Conservation (phyloP, 441 rosid genomes). For the Gossypium davidsonii region DNA sequence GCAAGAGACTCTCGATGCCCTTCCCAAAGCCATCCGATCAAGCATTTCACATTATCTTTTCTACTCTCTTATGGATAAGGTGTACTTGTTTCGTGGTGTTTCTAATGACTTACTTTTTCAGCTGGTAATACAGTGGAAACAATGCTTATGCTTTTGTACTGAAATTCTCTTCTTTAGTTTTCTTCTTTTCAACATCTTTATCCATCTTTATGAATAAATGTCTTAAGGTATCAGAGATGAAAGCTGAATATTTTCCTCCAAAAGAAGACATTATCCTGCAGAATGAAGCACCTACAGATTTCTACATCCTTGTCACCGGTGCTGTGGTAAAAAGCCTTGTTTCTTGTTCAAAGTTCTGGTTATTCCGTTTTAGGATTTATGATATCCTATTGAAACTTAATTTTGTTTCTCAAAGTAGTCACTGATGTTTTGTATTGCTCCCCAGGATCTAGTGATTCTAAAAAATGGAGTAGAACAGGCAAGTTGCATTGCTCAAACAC, state of each 20-base stretch:
- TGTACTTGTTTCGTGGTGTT: conserved; percentile 58
- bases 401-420: neutral
- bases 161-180: conserved; percentile 7
- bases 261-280: conserved; percentile 87
- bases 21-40: conserved; percentile 69
- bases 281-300: conserved; percentile 90
- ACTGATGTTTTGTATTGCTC: conserved; percentile 3
- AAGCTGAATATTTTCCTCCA: conserved; percentile 89
- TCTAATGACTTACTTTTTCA: conserved; percentile 64
- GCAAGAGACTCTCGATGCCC: conserved; percentile 60
- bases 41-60: conserved; percentile 69
- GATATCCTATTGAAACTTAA: neutral
- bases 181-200: neutral
- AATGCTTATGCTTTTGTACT: neutral
- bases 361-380: neutral
- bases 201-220: conserved; percentile 1
- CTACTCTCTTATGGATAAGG: conserved; percentile 49
- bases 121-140: conserved; percentile 36
- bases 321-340: conserved; percentile 46
- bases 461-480: conserved; percentile 68
- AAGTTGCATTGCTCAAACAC: conserved; percentile 17
- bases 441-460: conserved; percentile 52
- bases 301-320: conserved; percentile 78
- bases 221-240: conserved; percentile 78
- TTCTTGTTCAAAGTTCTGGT: neutral